Base-by-base conservation (phyloP, 331 rosid species). In the Acacia concinna region DNA sequence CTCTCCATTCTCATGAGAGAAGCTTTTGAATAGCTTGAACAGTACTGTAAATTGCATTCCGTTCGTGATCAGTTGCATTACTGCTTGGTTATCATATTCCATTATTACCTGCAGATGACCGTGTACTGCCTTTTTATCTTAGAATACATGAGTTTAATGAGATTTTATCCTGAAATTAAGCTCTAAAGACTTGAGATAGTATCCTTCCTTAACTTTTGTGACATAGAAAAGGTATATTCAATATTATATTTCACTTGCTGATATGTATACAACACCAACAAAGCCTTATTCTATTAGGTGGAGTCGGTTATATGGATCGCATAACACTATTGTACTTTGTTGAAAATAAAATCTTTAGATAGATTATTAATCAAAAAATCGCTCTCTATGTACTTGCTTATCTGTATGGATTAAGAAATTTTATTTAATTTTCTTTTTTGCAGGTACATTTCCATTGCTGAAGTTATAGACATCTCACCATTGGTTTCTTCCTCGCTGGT, bases 371-470 rank as follows among this genome's bases (percentile, higher is more conserved):
- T n/a, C n/a, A n/a, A n/a, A n/a, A n/a, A n/a, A n/a, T n/a, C n/a
- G n/a, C n/a, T n/a, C n/a, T n/a, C n/a, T n/a, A n/a, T n/a, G n/a
- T n/a, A n/a, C n/a, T n/a, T n/a, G 35, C 51, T 79, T 7, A 68
- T 47, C 44, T 25, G 8, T 44, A 5, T 37, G 25, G 63, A 79
- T 76, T 80, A 10, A 60, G 66, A 67, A 56, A 46, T 47, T 68
- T 27, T 37, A 18, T 68, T 14, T 28, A 3, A 21, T 54, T 74
- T 25, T 34, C 17, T 59, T 47, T 78, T 54, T 75, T 83, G 70
- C 91, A 93, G 99, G 87, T 90, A 91, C 80, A 81, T 90, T 80
- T 96, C 99, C 77, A 90, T 95, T 79, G 91, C 91, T 25, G 92
- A 95, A 71, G 81, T 91, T 65, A 71, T 92, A 25, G 97, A 91